These are phyloP conservation scores for Lentithecium fluviatile DNA, from an alignment of 495 filamentous ascomycete genomes.

Conservation along the genomic window DNA sequence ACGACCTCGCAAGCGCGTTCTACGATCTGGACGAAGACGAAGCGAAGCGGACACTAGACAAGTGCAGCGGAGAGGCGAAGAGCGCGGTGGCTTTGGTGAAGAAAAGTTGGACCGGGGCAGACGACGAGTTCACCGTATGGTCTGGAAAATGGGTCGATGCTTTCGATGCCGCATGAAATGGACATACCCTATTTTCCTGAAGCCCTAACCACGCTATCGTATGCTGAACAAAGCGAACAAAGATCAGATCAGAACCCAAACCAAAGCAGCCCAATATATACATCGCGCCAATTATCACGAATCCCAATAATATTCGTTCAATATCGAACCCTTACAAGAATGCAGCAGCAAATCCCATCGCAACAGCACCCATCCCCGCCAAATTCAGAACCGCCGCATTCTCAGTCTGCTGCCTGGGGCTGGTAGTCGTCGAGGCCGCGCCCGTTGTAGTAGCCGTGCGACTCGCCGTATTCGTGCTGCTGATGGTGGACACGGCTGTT, in stretches of 20 bases:
- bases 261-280: background rate
- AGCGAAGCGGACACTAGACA: slow-evolving; percentile 34
- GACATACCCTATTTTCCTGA: background rate
- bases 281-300: background rate
- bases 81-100: slow-evolving; percentile 25
- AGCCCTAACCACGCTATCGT: too few species aligned
- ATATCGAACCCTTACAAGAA: slow-evolving; percentile 10
- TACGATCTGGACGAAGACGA: slow-evolving; percentile 52
- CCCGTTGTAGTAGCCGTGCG: slow-evolving; percentile 14
- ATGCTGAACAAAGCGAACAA: too few species aligned
- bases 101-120: slow-evolving; percentile 37
- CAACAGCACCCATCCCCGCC: slow-evolving; percentile 13
- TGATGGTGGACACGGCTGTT: slow-evolving; percentile 9
- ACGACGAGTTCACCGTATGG: slow-evolving; percentile 45
- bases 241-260: too few species aligned
- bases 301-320: too few species aligned
- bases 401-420: slow-evolving; percentile 9
- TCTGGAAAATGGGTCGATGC: slow-evolving; percentile 38
- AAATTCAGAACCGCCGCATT: slow-evolving; percentile 22
- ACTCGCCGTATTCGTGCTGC: background rate
- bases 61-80: slow-evolving; percentile 35
- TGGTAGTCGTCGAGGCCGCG: slow-evolving; percentile 8
- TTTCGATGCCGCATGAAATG: slow-evolving; percentile 14
- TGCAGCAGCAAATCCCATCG: slow-evolving; percentile 28
- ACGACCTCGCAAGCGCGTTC: slow-evolving; percentile 50